Percentiles rank a stretch among this genome's conserved stretches.
phyloP scores from a whole-genome alignment of 768 basidiomycete species.

The Phaeotremella skinneri region DNA sequence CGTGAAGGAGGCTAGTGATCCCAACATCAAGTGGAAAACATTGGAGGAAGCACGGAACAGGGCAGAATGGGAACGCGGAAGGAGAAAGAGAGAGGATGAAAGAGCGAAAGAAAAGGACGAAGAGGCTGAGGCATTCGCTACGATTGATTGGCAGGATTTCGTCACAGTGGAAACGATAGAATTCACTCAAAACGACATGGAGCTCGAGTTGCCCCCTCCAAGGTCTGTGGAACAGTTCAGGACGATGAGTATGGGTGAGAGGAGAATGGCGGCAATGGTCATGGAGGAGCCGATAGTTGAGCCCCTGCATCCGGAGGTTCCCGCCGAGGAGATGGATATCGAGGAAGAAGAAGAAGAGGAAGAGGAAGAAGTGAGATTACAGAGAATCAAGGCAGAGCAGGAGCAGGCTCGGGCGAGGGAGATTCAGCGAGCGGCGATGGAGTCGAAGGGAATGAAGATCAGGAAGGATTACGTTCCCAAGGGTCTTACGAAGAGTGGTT shows the following conservation, averaged over 20 bases:
- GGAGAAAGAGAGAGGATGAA: slow-evolving; percentile 79
- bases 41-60: slow-evolving; percentile 72
- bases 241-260: slow-evolving; percentile 94
- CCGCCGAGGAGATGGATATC: slow-evolving; percentile 61
- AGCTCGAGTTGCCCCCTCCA: slow-evolving; percentile 81
- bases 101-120: slow-evolving; percentile 88
- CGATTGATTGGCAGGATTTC: slow-evolving; percentile 99
- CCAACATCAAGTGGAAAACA: slow-evolving; percentile 70
- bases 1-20: slow-evolving; percentile 61
- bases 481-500: slow-evolving; percentile 60
- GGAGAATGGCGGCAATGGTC: slow-evolving; percentile 96
- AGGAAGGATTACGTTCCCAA: slow-evolving; percentile 90
- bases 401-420: slow-evolving; percentile 75
- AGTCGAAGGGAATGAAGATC: slow-evolving; percentile 47
- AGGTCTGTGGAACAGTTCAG: slow-evolving; percentile 94
- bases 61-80: slow-evolving; percentile 83
- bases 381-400: slow-evolving; percentile 58
- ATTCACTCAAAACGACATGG: slow-evolving; percentile 85
- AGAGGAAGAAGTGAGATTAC: slow-evolving; percentile 58
- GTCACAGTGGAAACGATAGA: slow-evolving; percentile 84
- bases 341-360: slow-evolving; percentile 76
- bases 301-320: slow-evolving; percentile 56
- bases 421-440: slow-evolving; percentile 66
- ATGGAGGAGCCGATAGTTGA: slow-evolving; percentile 93
- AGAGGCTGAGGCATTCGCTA: slow-evolving; percentile 88